These are phyloP conservation scores for Paragyromitra xinjiangensis DNA, from an alignment of 495 filamentous ascomycete species.

Conservation along the genomic window DNA sequence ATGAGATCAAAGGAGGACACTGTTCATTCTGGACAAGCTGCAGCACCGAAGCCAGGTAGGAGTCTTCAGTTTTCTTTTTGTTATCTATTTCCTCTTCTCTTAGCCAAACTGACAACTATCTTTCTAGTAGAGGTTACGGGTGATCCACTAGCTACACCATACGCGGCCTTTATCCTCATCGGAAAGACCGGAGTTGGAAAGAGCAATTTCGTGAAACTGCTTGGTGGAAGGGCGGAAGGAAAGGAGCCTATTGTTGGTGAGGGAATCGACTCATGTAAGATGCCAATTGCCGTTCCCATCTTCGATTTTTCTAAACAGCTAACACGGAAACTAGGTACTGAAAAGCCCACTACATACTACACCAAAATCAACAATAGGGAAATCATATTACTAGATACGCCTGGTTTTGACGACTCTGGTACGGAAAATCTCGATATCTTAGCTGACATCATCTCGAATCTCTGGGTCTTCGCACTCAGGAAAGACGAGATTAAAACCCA, in stretches of 20 bases:
- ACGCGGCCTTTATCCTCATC: slow-evolving; percentile 18
- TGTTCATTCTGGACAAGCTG: background rate
- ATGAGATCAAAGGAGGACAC: background rate
- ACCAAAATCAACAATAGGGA: background rate
- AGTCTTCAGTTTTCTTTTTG: background rate
- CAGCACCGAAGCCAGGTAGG: background rate
- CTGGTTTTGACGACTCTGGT: slow-evolving; percentile 40
- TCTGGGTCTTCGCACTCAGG: background rate
- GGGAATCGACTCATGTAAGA: slow-evolving; percentile 15
- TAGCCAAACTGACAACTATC: background rate
- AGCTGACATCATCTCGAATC: background rate
- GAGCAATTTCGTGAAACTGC: slow-evolving; percentile 40
- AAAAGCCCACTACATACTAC: slow-evolving; percentile 1
- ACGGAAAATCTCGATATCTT: slow-evolving; percentile 7
- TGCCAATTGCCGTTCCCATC: background rate
- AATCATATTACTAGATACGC: slow-evolving; percentile 30
- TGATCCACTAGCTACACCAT: background rate
- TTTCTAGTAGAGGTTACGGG: background rate
- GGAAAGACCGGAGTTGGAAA: slow-evolving; percentile 40
- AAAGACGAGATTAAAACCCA: background rate
- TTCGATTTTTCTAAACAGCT: background rate
- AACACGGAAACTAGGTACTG: slow-evolving; percentile 9
- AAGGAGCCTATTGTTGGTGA: slow-evolving; percentile 11
- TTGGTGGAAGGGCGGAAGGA: slow-evolving; percentile 12
- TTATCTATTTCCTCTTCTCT: background rate